Base-by-base conservation (phyloP, 2,329 filamentous ascomycete genomes). In the Rosellinia necatrix region DNA sequence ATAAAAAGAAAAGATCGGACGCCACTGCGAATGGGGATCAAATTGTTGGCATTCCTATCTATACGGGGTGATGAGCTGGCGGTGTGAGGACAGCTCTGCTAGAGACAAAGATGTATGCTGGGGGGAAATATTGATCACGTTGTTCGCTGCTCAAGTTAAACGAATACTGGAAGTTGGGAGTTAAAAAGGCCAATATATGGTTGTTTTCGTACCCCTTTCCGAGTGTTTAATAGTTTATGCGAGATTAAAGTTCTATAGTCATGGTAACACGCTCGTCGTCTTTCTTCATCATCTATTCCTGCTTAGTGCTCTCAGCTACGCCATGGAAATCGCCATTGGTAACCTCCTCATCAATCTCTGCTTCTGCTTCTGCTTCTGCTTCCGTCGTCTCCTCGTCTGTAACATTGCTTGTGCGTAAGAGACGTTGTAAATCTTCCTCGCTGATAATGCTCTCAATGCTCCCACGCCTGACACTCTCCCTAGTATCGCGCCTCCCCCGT, bases 361-460 rank as follows among this genome's bases (percentile, higher is more conserved):
- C 55, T 34, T 66, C 66, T 7, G 66, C n/a, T n/a, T n/a, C n/a
- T n/a, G n/a, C n/a, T n/a, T 47, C 65, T 6, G 60, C 55, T 34
- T 66, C 66, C 9, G 66, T 65, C 8, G 64, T 66, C 65, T 74
- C 59, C 52, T 72, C 54, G 57, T 72, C 60, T 24, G 63, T 69
- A 10, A 29, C 58, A 19, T 21, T 63, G 27, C 37, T 65, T 10
- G 58, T 59, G 24, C 63, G 71, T 64, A 86, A 60, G 30, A 86
- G 66, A 50, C 76, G 80, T 60, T 74, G 72, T 49, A 87, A 65
- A 59, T 87, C 83, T 49, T 86, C 84, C 61, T 85, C 82, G 59
- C 82, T 85, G 34, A 86, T 69, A 6, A 87, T 83, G 32, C 80
- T 83, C 67, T 86, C 82, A 34, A 85, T 78, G 53, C 81, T 83